These are phyloP conservation scores for Discostella stelligeroides DNA, from an alignment of 108 stramenopile genomes.

Conservation along the genomic window DNA sequence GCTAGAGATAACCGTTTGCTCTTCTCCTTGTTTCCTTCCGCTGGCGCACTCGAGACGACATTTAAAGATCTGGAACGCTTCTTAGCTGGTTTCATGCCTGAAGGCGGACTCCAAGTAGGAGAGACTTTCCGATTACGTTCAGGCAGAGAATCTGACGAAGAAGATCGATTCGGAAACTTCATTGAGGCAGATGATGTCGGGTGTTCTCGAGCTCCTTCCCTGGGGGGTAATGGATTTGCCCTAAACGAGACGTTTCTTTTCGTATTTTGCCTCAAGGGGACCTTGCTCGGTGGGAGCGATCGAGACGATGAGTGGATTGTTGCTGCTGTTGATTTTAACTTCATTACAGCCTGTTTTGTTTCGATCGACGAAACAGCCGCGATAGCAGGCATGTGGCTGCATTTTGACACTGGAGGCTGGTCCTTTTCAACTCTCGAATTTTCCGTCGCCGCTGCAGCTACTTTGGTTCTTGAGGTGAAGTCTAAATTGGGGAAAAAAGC, in stretches of 20 bases:
- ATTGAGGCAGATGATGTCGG: neutral
- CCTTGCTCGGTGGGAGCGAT: no score
- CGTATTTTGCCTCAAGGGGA: no score
- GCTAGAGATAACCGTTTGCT: neutral
- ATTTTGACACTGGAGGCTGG: neutral
- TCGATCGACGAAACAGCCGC: neutral
- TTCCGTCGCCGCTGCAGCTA: neutral
- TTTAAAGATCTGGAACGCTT: conserved; percentile 20
- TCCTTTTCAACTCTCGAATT: neutral
- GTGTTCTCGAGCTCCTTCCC: neutral
- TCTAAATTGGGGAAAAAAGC: conserved; percentile 4
- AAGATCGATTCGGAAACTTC: conserved; percentile 13
- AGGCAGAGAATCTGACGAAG: neutral
- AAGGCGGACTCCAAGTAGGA: conserved; percentile 25
- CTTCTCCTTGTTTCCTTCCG: conserved; percentile 1
- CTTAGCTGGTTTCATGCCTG: conserved; percentile 27
- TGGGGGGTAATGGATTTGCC: neutral
- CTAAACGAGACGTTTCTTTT: no score
- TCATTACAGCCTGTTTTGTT: neutral
- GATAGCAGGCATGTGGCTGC: neutral
- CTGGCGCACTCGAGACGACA: conserved; percentile 2
- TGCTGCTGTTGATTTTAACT: no score
- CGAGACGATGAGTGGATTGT: no score
- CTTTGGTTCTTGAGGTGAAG: neutral
- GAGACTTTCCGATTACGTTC: neutral